phyloP scores from a whole-genome alignment of 1,284 basidiomycete genomes.

The Pyrrhoderma noxium region DNA sequence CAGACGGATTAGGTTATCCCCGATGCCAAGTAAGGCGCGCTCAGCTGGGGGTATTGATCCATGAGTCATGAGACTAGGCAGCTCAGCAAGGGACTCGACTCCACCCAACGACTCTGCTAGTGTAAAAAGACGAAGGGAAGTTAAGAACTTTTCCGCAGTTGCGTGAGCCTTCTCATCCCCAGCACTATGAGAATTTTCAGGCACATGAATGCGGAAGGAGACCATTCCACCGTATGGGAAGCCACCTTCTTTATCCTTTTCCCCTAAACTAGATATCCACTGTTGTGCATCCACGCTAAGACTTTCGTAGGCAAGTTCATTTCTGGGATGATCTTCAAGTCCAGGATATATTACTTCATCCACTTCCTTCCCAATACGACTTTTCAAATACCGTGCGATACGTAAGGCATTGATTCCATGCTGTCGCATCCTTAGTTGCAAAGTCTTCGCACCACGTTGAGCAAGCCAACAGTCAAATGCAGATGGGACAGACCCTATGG shows the following conservation, averaged over 20 bases:
- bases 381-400: conserved; percentile 62
- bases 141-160: conserved; percentile 67
- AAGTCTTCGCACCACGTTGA: conserved; percentile 87
- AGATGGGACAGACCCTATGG: conserved; percentile 82
- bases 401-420: conserved; percentile 82
- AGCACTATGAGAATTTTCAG: conserved; percentile 11
- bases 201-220: conserved; percentile 56
- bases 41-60: conserved; percentile 68
- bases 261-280: conserved; percentile 48
- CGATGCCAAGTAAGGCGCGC: conserved; percentile 69
- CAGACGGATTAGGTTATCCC: conserved; percentile 73
- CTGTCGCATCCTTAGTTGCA: conserved; percentile 79
- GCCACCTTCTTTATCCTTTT: conserved; percentile 32
- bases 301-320: conserved; percentile 57
- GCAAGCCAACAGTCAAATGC: conserved; percentile 90
- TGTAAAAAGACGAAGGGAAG: conserved; percentile 63
- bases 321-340: conserved; percentile 48
- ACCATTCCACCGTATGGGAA: conserved; percentile 89
- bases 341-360: conserved; percentile 86
- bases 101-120: conserved; percentile 90
- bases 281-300: conserved; percentile 63
- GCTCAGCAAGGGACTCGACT: conserved; percentile 85
- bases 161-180: conserved; percentile 9
- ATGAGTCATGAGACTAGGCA: conserved; percentile 83
- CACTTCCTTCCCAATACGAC: conserved; percentile 43